Evolutionary conservation across 2,329 filamentous ascomycete genomes (phyloP), one percentile per base, ranked within the genome.

Genomic region (Akanthomyces muscarius): DNA sequence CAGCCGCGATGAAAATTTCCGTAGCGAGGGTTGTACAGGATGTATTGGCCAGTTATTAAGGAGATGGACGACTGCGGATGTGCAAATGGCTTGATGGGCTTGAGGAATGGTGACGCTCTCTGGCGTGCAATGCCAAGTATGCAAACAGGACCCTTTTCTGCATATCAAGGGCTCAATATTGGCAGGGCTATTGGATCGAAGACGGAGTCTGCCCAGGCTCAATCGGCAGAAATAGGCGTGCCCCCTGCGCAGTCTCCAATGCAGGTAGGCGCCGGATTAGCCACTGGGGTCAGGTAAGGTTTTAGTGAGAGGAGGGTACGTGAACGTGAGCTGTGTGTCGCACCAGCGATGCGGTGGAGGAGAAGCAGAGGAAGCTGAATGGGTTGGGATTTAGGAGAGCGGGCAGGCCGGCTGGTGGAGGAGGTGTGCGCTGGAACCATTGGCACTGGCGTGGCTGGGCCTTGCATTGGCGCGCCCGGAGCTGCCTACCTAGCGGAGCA

Each of bases 161-260:
- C 23, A 51, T 51, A 42, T 28, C 36, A n/a, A 25, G 33, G 45
- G 47, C 33, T 59, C 36, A 5, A 41, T 59, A 51, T 59, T 30
- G 47, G 11, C 56, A 50, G 23, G 48, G 36, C 38, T 36, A 38
- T 30, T 30, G 41, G 59, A 61, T 61, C 59, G 50, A 38, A 30
- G 50, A 47, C 50, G 48, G 38, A 41, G 38, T 16, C 38, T 41
- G 10, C 10, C 33, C 7, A 16, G 38, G 38, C 50, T 47, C 38
- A 51, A 61, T 61, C 58, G 58, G 38, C 36, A 44, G 57, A 60
- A 38, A 60, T 16, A 52, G 47, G 42, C 38, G 36, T 53, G 28
- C 58, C 44, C 56, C 33, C 23, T 50, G 47, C 47, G 25, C 36
- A 25, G 41, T 48, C 28, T 45, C 58, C 58, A 61, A 53, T 61